A percentile compares a stretch with the other conserved stretches of the same genome.
These are phyloP conservation scores for Xerocomus spinulosus DNA, from an alignment of 768 basidiomycete species.

Conservation along the genomic window DNA sequence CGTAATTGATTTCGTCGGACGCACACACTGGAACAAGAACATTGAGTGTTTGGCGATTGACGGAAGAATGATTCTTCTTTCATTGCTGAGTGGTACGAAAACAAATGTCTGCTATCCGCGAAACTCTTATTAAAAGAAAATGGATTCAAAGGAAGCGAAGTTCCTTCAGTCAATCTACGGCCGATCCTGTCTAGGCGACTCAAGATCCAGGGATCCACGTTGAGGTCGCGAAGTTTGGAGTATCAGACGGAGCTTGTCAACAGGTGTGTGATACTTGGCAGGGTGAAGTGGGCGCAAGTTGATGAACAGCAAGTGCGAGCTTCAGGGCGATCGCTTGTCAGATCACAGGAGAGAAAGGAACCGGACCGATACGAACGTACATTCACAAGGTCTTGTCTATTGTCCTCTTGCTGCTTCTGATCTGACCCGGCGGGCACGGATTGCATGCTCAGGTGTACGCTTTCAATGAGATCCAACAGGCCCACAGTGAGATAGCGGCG, in stretches of 20 bases:
- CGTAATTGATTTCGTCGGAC: constrained; percentile 81
- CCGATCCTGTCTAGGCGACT: constrained; percentile 82
- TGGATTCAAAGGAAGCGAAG: constrained; percentile 42
- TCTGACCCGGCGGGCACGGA: constrained; percentile 13
- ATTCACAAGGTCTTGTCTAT: constrained; percentile 67
- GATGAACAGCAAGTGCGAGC: constrained; percentile 26
- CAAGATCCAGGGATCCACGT: constrained; percentile 82
- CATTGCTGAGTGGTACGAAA: constrained; percentile 57
- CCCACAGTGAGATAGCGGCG: constrained; percentile 80
- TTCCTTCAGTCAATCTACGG: constrained; percentile 50
- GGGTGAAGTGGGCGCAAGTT: neutral
- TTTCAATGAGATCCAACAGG: constrained; percentile 74
- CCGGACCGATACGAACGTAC: constrained; percentile 63
- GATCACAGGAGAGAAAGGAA: constrained; percentile 54
- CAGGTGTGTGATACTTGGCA: constrained; percentile 36
- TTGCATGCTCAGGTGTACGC: constrained; percentile 56
- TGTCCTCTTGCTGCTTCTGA: constrained; percentile 9
- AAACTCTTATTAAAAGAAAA: constrained; percentile 19
- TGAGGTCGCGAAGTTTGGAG: constrained; percentile 65
- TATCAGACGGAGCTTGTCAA: constrained; percentile 75
- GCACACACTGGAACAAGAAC: constrained; percentile 70
- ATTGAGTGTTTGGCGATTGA: constrained; percentile 64
- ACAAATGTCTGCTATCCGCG: constrained; percentile 11
- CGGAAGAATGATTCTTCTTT: constrained; percentile 69
- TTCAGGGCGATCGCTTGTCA: constrained; percentile 55